Base-by-base conservation (phyloP, 139 green algal genomes). In the Tetradesmus obliquus region DNA sequence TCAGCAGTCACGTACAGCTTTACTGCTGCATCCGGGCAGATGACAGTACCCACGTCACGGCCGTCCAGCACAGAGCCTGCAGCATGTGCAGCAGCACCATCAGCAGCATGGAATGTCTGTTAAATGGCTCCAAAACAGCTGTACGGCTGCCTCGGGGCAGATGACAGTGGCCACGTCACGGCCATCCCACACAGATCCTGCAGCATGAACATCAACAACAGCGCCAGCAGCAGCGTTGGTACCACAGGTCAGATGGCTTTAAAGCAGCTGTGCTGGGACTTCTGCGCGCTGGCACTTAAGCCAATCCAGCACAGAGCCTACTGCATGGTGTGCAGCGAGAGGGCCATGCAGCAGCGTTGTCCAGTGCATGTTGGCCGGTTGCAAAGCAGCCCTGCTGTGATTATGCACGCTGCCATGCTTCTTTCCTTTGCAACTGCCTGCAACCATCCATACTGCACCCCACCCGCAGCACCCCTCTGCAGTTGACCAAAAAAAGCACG, bases 1-100 rank as follows among this genome's bases (percentile, higher is more conserved):
- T 72, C 66, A 55, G 81, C 91, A 24, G 86, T 90, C 5, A 88
- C 58, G n/a, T 83, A 87, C 45, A 91, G 91, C 81, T 93, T 90
- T 7, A 84, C 74, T 13, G 72, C 22, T 54, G 91, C 85, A 55
- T 87, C 79, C 69, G 91, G 84, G 79, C 86, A 87, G 24, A 90
- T 89, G 62, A 90, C 85, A 7, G 85, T 91, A 57, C 84, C 91
- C 2, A 93, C 58, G 22, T 91, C 84, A 5, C 84, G 45, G 24
- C 84, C 84, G 57, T 93, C 90, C 6, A 93, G 76, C 2, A 93
- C 84, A 72, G 74, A 22, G 24, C 84, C 84, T 93, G 84, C 66
- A 55, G 89, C 83, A 81, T 4, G 55, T 32, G 22, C 58, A 81
- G 54, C n/a, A 55, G 32, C 32, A 45, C 32, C 62, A 15, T 9